Conservation (phyloP, 345 rosid genomes). For the Aquilaria sinensis region DNA sequence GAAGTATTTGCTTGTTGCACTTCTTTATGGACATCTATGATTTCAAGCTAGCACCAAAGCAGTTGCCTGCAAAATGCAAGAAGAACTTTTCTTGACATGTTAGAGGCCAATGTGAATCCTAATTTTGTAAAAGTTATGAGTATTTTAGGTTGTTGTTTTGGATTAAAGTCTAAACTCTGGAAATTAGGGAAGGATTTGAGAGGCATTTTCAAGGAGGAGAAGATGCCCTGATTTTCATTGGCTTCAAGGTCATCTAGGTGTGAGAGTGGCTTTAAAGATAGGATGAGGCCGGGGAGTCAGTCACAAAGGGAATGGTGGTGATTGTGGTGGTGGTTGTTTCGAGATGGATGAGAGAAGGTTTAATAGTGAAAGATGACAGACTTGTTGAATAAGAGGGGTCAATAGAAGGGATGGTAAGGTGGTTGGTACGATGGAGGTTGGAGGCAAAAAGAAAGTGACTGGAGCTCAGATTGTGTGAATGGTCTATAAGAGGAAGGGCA, state of each 20-base stretch:
- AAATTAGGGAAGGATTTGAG: conserved; percentile 43
- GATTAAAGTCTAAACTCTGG: conserved; percentile 29
- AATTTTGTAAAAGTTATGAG: conserved; percentile 58
- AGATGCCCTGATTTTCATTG: conserved; percentile 42
- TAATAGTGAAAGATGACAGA: conserved; percentile 68
- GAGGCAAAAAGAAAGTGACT: conserved; percentile 40
- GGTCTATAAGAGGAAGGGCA: conserved; percentile 37
- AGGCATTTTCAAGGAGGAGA: conserved; percentile 36
- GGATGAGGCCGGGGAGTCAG: conserved; percentile 46
- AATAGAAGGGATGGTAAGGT: conserved; percentile 31
- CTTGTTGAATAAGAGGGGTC: conserved; percentile 66
- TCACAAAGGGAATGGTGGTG: conserved; percentile 51
- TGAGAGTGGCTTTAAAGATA: conserved; percentile 18
- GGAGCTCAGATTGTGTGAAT: conserved; percentile 64
- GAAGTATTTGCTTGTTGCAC: conserved; percentile 30
- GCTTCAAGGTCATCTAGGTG: conserved; percentile 29
- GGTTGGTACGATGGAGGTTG: conserved; percentile 22
- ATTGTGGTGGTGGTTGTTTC: conserved; percentile 21
- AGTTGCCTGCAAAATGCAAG: conserved; percentile 44
- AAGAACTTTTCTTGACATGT: conserved; percentile 46
- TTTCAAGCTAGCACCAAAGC: conserved; percentile 53
- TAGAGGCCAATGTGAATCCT: conserved; percentile 31
- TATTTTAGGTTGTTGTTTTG: conserved; percentile 58
- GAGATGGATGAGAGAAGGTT: conserved; percentile 49
- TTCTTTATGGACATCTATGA: conserved; percentile 72